Conservation (phyloP, 495 filamentous ascomycete species). For the Penicillium diatomitis region DNA sequence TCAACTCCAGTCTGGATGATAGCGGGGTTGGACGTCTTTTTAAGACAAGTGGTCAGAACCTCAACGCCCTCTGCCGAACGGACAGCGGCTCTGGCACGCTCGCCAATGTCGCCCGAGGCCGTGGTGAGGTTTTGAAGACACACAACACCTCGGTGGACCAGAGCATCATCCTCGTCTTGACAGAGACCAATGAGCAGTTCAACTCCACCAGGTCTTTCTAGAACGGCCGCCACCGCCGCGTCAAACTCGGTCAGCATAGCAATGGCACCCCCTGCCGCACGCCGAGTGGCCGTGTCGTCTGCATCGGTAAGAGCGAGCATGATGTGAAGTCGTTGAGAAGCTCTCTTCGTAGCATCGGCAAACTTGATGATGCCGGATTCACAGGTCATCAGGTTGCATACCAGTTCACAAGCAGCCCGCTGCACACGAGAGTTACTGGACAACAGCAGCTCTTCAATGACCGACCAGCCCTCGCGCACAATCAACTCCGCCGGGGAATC, state of each 20-base stretch:
- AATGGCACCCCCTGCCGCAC: slow-evolving; percentile 79
- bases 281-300: slow-evolving; percentile 68
- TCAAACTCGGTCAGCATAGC: slow-evolving; percentile 77
- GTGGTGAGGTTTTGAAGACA: slow-evolving; percentile 48
- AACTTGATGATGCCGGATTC: slow-evolving; percentile 68
- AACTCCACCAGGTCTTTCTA: slow-evolving; percentile 59
- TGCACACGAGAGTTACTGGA: slow-evolving; percentile 66
- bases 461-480: slow-evolving; percentile 59
- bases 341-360: slow-evolving; percentile 57
- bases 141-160: slow-evolving; percentile 71
- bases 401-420: slow-evolving; percentile 75
- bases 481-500: slow-evolving; percentile 58
- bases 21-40: slow-evolving; percentile 51
- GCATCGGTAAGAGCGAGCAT: slow-evolving; percentile 79
- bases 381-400: slow-evolving; percentile 83
- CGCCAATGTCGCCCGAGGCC: slow-evolving; percentile 33
- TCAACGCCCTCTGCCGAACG: slow-evolving; percentile 46
- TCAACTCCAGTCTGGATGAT: slow-evolving; percentile 57
- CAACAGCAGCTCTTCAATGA: slow-evolving; percentile 74
- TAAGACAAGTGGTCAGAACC: slow-evolving; percentile 51
- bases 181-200: slow-evolving; percentile 65
- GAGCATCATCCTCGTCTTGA: slow-evolving; percentile 61
- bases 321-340: slow-evolving; percentile 66
- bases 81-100: slow-evolving; percentile 30
- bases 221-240: slow-evolving; percentile 54